A percentile compares a stretch with the other conserved stretches of the same genome.
These are phyloP conservation scores for Phytophthora nicotianae DNA, from an alignment of 352 stramenopile genomes.

Conservation along the genomic window DNA sequence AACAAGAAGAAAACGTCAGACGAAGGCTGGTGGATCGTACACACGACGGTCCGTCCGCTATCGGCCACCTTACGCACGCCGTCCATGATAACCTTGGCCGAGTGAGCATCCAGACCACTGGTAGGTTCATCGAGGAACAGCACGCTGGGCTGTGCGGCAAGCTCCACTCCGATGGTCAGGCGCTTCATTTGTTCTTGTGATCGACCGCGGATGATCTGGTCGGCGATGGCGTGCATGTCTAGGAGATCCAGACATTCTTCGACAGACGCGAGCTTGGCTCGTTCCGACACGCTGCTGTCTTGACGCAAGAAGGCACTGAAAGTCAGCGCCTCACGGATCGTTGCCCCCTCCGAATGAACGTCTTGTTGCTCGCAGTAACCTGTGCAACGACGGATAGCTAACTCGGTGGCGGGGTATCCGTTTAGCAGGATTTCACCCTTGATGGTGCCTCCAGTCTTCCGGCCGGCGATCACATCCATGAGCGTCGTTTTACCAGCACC, in stretches of 20 bases:
- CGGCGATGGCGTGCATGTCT: slow-evolving; percentile 34
- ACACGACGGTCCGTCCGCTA: slow-evolving; percentile 72
- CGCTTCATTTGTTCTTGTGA: slow-evolving; percentile 65
- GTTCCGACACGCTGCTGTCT: slow-evolving; percentile 31
- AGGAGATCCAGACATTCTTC: slow-evolving; percentile 45
- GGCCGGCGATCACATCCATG: slow-evolving; percentile 68
- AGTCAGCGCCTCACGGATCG: slow-evolving; percentile 84
- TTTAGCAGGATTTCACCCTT: slow-evolving; percentile 57
- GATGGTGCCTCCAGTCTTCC: slow-evolving; percentile 82
- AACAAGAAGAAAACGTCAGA: slow-evolving; percentile 50
- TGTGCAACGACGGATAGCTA: slow-evolving; percentile 39
- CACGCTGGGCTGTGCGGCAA: slow-evolving; percentile 82
- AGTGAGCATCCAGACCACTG: slow-evolving; percentile 83
- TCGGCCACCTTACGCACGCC: slow-evolving; percentile 81
- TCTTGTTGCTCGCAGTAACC: slow-evolving; percentile 36
- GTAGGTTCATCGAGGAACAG: slow-evolving; percentile 91
- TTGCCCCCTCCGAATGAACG: slow-evolving; percentile 43
- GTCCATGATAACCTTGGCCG: slow-evolving; percentile 82
- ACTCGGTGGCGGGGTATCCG: slow-evolving; percentile 29
- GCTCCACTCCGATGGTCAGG: slow-evolving; percentile 89
- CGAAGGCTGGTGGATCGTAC: slow-evolving; percentile 45
- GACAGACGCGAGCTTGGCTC: slow-evolving; percentile 31
- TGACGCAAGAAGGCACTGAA: slow-evolving; percentile 88
- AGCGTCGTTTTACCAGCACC: slow-evolving; percentile 78
- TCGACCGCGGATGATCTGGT: slow-evolving; percentile 43